phyloP scores from a whole-genome alignment of 495 filamentous ascomycete species.

The Tetracladium setigerum region DNA sequence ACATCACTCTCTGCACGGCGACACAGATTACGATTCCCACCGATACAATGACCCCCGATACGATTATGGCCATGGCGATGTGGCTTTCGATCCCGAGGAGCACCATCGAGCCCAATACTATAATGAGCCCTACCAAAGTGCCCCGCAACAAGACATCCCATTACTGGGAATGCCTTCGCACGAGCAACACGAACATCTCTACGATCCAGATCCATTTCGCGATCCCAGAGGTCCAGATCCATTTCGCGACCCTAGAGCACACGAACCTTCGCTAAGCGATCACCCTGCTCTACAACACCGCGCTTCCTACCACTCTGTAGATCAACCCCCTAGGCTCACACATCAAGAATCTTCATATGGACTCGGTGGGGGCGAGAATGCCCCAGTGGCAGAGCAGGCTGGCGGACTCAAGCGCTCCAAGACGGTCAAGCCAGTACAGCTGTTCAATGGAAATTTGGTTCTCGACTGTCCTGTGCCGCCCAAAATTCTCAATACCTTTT shows the following conservation, averaged over 20 bases:
- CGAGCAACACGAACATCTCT: not conserved
- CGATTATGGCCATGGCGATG: conserved; percentile 49
- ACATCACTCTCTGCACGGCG: not conserved
- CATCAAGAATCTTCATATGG: conserved; percentile 28
- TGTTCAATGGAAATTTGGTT: conserved; percentile 91
- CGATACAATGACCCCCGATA: conserved; percentile 59
- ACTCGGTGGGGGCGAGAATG: conserved; percentile 34
- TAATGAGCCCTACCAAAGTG: conserved; percentile 59
- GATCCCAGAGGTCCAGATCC: not conserved
- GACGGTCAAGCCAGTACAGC: conserved; percentile 88
- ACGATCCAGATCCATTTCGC: not conserved
- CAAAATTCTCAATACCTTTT: conserved; percentile 71
- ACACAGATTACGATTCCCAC: not conserved
- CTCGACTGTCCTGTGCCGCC: conserved; percentile 94
- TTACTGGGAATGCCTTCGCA: conserved; percentile 16
- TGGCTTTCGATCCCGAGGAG: conserved; percentile 66
- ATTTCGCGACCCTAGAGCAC: not conserved
- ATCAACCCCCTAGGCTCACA: conserved; percentile 36
- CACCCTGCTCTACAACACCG: not conserved
- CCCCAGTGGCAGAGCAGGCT: conserved; percentile 33
- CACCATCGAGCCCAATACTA: conserved; percentile 73
- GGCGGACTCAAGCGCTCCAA: conserved; percentile 71
- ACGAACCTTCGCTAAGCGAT: not conserved
- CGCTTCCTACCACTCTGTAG: conserved; percentile 22
- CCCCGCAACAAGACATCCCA: conserved; percentile 42